Evolutionary conservation across 176 grass and related monocot species (phyloP), one percentile per base, ranked within the genome.

Genomic region (Carex parvula): DNA sequence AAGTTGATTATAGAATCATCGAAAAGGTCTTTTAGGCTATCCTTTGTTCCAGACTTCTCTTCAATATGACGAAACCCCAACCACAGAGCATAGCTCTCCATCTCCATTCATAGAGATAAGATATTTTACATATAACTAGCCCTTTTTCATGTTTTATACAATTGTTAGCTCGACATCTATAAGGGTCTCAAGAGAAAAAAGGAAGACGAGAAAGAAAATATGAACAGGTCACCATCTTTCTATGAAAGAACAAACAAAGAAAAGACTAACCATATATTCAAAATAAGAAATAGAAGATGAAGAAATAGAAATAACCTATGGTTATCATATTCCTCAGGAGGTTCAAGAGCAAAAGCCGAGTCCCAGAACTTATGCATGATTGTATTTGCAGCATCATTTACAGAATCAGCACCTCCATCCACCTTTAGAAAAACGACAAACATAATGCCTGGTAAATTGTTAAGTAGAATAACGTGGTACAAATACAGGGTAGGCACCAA

Each of bases 281-380:
- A 53, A 53, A 52, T 74, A 77, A 17, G 13, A 77, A 15, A 44
- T 44, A 44, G 59, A 24, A 69, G 7, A 56, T 56, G 20, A 73
- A 60, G 42, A 52, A 64, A 65, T 66, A 48, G 8, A 83, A 68
- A 84, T 4, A 72, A 95, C 96, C 96, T 99, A 72, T 83, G 91
- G 20, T 75, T 95, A 79, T 95, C 96, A 60, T 86, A 85, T 81
- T 94, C 96, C 69, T 95, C 93, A 79, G 89, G 86, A 84, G 91
- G 87, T 37, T 99, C 96, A 83, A 95, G 90, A 89, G 93, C 90
- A 93, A 99, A 91, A 62, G 96, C 85, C 80, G 96, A 99, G 70
- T 99, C 96, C 96, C 96, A 95, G 75, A 99, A 99, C 84, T 92
- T 94, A 57, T 99, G 93, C 93, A 95, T 90, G 83, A 95, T 88